phyloP scores from a whole-genome alignment of 352 stramenopile genomes.

The Phytophthora idaei region DNA sequence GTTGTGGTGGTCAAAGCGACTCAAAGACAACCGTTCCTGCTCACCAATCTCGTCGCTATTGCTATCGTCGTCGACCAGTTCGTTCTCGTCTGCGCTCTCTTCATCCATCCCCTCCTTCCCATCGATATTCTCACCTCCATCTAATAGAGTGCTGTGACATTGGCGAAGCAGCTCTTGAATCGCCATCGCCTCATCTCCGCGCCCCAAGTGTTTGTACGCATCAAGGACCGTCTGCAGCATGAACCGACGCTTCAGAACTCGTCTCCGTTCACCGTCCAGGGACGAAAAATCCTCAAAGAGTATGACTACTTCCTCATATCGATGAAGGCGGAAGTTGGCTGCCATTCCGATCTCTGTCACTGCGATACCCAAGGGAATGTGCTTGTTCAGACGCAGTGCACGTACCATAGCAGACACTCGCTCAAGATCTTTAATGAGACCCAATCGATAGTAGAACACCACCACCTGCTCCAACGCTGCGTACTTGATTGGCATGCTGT shows the following conservation, averaged over 20 bases:
- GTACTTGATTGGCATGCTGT: constrained; percentile 77
- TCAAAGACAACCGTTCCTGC: constrained; percentile 20
- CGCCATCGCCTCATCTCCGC: constrained; percentile 67
- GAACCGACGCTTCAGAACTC: constrained; percentile 53
- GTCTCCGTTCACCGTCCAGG: constrained; percentile 65
- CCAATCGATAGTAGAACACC: constrained; percentile 70
- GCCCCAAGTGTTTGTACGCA: constrained; percentile 59
- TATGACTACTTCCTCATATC: constrained; percentile 65
- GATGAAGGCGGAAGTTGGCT: constrained; percentile 61
- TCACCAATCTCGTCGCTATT: constrained; percentile 32
- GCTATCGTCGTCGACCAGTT: constrained; percentile 34
- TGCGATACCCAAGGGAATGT: constrained; percentile 73
- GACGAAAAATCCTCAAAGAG: constrained; percentile 80
- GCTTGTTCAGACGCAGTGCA: constrained; percentile 72
- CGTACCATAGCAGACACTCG: constrained; percentile 69
- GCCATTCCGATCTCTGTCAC: constrained; percentile 80
- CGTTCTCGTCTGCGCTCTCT: constrained; percentile 23
- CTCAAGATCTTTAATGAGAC: constrained; percentile 63
- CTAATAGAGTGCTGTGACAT: constrained; percentile 41
- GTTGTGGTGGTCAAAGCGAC: constrained; percentile 27
- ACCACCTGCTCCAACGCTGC: constrained; percentile 73
- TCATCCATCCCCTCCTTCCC: constrained; percentile 12
- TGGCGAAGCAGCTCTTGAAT: constrained; percentile 54
- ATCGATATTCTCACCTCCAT: constrained; percentile 4
- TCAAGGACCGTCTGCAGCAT: constrained; percentile 66